Base-by-base conservation (phyloP, 192 early-diverging fungal genomes). In the Podila verticillata region DNA sequence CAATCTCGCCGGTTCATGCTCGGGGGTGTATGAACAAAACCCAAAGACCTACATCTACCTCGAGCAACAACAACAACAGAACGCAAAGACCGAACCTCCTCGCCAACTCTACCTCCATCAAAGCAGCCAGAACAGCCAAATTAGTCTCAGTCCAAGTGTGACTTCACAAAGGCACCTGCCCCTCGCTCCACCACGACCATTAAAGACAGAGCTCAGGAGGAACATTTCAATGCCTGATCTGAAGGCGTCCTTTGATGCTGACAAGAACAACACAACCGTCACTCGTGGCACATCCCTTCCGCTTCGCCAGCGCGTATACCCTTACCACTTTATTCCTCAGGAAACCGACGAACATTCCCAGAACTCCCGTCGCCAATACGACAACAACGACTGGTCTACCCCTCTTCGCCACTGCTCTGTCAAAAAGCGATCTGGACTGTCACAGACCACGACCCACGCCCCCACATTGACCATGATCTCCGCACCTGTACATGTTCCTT, bases 21-120 rank as follows among this genome's bases (percentile, higher is more conserved):
- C 59, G 4, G 65, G 51, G 22, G 62, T 68, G 4, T 80, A 80
- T 34, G 77, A 80, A 54, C 77, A 80, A 22, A 80, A 80, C 63
- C 70, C 77, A 58, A 80, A 48, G 34, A 65, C 48, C 0, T 68
- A 80, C 20, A 65, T 72, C 47, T 72, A 67, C 51, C 67, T 59
- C 19, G 69, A 72, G 44, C 65, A 72, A n/a, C 68, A 66, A 19
- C 68, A 66, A 19, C 67, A 59, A 44, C 66, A 65, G 1, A 26
- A 26, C 20, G 9, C 51, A 54, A 54, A n/a, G 22, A 19, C 24
- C 51, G 20, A 54, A 24, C 0, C 9, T 54, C 22, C 51, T 24
- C 51, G 24, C 51, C 51, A 54, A n/a, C 22, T 24, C 7, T 26
- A 54, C n/a, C 51, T 54, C 51, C 51, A 24, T 8, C 51, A 35